A percentile compares a stretch with the other conserved stretches of the same genome.
Evolutionary conservation across 2,329 filamentous ascomycete genomes (phyloP).

Genomic region (Fusarium papillatum): DNA sequence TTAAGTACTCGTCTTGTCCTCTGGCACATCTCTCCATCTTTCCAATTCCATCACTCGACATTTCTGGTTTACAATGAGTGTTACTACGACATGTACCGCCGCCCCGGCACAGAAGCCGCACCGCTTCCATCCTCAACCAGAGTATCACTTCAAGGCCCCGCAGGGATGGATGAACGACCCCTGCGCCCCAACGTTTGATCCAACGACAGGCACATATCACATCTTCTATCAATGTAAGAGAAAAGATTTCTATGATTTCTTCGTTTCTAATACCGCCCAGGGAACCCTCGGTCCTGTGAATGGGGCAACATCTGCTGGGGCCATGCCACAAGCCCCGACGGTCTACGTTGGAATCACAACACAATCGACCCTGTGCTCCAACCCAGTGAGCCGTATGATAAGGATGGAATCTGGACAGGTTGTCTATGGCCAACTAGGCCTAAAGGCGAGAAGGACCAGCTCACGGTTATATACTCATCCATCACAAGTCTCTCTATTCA

Average conservation of each 20-base stretch:
- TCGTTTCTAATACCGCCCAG: neutral
- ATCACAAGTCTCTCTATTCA: neutral
- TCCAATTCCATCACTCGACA: neutral
- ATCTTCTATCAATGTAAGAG: neutral
- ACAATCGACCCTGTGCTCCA: neutral
- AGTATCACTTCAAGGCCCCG: neutral
- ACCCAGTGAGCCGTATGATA: neutral
- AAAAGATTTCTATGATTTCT: rapidly evolving
- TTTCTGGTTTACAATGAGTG: neutral
- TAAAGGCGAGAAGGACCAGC: neutral
- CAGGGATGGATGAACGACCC: neutral
- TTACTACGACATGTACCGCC: neutral
- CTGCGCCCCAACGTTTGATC: neutral
- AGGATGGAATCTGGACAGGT: neutral
- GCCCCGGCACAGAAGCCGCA: neutral
- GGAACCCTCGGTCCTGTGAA: neutral
- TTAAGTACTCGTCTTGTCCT: neutral
- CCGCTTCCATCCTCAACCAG: neutral
- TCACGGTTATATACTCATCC: neutral
- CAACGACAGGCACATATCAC: neutral
- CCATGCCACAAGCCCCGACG: neutral
- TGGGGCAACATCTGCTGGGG: neutral
- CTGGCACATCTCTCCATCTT: neutral
- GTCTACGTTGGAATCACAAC: neutral
- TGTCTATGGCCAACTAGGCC: neutral